A percentile compares a stretch with the other conserved stretches of the same genome.
Conservation (phyloP, 2,329 filamentous ascomycete genomes). For the Aspergillus fumigatiaffinis region DNA sequence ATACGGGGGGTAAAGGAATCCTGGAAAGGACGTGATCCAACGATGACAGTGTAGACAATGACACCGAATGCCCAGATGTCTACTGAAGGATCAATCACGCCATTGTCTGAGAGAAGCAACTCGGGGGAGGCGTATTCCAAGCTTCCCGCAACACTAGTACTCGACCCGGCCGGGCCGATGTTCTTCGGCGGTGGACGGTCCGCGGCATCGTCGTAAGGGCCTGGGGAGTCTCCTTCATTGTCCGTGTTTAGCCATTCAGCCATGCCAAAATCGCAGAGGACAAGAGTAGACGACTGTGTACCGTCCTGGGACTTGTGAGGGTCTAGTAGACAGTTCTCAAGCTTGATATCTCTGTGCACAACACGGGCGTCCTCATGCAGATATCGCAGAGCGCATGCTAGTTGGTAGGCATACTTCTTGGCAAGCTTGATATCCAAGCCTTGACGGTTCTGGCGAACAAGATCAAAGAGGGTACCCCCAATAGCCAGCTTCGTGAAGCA, state of each 20-base stretch:
- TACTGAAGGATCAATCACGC: constrained; percentile 49
- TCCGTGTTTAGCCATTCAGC: constrained; percentile 62
- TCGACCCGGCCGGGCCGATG: constrained; percentile 54
- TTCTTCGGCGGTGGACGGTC: constrained; percentile 47
- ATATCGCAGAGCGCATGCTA: constrained; percentile 62
- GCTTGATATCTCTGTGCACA: constrained; percentile 65
- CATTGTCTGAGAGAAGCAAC: constrained; percentile 37
- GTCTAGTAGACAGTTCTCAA: constrained; percentile 65
- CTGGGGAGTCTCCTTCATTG: constrained; percentile 47
- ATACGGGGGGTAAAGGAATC: constrained; percentile 57
- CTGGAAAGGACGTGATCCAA: constrained; percentile 60
- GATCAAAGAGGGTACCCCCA: constrained; percentile 62
- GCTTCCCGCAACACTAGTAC: constrained; percentile 57
- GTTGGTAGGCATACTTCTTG: constrained; percentile 59
- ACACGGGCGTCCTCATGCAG: constrained; percentile 64
- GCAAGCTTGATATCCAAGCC: constrained; percentile 52
- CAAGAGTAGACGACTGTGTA: constrained; percentile 51
- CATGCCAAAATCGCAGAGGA: constrained; percentile 67
- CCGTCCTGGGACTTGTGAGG: constrained; percentile 47
- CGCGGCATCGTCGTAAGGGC: constrained; percentile 45
- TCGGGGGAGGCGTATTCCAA: constrained; percentile 53
- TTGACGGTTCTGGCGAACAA: constrained; percentile 53
- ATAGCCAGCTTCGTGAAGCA: constrained; percentile 63
- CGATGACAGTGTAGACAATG: constrained; percentile 58
- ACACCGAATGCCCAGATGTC: constrained; percentile 68